Evolutionary conservation across 169 alveolate genomes (phyloP).

Genomic region (Theileria equi): DNA sequence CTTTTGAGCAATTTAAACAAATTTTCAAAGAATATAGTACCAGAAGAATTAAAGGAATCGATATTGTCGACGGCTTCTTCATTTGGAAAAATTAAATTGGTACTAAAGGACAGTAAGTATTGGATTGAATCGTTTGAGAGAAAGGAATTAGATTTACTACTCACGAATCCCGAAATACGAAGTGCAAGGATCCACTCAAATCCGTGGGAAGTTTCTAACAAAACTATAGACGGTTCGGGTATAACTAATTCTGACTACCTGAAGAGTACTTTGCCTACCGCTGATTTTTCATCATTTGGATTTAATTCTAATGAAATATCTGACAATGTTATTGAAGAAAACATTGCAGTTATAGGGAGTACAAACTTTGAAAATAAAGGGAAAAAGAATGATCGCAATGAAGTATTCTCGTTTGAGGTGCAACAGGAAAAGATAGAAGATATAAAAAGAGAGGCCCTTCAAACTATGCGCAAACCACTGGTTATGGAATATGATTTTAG

Average conservation of each 20-base stretch:
- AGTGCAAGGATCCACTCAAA: slow-evolving; percentile 67
- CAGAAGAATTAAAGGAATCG: slow-evolving; percentile 76
- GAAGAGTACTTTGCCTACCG: slow-evolving; percentile 44
- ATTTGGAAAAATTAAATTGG: slow-evolving; percentile 91
- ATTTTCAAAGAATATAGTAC: slow-evolving; percentile 88
- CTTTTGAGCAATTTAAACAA: slow-evolving; percentile 86
- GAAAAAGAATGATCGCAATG: slow-evolving; percentile 13
- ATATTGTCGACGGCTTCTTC: slow-evolving; percentile 83
- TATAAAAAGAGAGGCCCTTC: slow-evolving; percentile 87
- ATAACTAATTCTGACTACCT: slow-evolving; percentile 23
- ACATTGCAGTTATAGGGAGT: slow-evolving; percentile 15
- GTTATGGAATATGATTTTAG: slow-evolving; percentile 96
- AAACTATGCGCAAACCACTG: slow-evolving; percentile 89
- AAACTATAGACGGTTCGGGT: slow-evolving; percentile 19
- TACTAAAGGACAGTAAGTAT: slow-evolving; percentile 88
- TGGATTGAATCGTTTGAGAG: slow-evolving; percentile 88
- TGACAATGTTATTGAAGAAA: slow-evolving; percentile 1
- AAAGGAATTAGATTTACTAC: slow-evolving; percentile 79
- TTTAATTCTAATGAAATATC: not conserved
- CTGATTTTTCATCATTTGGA: slow-evolving; percentile 33
- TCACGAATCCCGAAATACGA: slow-evolving; percentile 79
- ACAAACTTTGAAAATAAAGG: slow-evolving; percentile 11
- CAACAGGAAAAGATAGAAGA: slow-evolving; percentile 80
- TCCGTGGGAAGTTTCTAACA: slow-evolving; percentile 56
- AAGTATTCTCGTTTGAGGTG: slow-evolving; percentile 86